phyloP scores from a whole-genome alignment of 495 filamentous ascomycete species.

The Aspergillus heteromorphus region DNA sequence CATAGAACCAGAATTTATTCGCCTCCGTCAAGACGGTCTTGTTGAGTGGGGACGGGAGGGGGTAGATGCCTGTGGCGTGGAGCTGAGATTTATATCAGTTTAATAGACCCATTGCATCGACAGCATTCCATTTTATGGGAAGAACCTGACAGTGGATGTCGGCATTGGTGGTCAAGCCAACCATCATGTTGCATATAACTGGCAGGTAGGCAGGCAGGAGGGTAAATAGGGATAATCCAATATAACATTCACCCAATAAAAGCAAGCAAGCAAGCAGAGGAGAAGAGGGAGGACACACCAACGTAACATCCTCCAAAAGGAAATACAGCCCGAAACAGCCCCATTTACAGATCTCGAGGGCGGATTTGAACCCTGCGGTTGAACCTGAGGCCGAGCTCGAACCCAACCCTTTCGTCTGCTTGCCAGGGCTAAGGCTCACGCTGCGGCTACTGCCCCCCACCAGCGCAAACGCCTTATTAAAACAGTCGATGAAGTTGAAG shows the following conservation, averaged over 20 bases:
- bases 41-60: constrained; percentile 25
- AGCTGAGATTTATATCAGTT: constrained; percentile 36
- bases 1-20: constrained; percentile 62
- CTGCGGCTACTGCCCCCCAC: constrained; percentile 16
- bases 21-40: constrained; percentile 41
- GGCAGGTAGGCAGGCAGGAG: no score
- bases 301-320: constrained; percentile 35
- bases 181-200: no score
- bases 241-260: no score
- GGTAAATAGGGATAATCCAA: no score
- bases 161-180: no score
- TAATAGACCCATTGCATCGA: no score
- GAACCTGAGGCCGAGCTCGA: no score
- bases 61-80: constrained; percentile 41
- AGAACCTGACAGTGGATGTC: no score
- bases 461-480: constrained; percentile 40
- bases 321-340: constrained; percentile 37
- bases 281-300: constrained; percentile 23
- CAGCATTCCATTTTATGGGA: no score
- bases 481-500: constrained; percentile 59
- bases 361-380: no score
- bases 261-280: not conserved
- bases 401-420: no score
- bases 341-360: constrained; percentile 32
- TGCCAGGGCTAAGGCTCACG: no score